Evolutionary conservation across 2,329 filamentous ascomycete species (phyloP), one percentile per base, ranked within the genome.

Genomic region (Calonectria multiphialidica): DNA sequence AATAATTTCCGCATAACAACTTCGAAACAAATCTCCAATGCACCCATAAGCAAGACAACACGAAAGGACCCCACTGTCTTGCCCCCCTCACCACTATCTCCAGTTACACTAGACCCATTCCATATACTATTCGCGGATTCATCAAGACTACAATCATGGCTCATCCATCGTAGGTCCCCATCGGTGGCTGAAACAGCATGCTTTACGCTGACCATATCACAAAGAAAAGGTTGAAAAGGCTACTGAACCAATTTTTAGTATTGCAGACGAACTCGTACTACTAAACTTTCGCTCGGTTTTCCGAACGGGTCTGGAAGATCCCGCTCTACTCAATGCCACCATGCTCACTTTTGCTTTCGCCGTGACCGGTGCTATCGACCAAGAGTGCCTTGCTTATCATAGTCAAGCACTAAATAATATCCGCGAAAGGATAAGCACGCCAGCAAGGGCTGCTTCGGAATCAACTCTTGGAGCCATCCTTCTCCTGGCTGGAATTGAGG

Each of bases 381-480:
- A 53, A 1, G 81, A 86, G 37, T 84, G 76, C 63, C 82, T 87
- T 1, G 57, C 72, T 0, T 86, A 86, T 42, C 82, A 83, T 49
- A 77, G 74, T 18, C 70, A 82, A 18, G 80, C 82, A 0, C 68
- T 86, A 1, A 74, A 74, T 5, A 76, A 68, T 10, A 81, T 87
- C 64, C 80, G 84, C 4, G 37, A 79, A 35, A 83, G 76, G n/a
- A 82, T 87, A 76, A 74, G 66, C 28, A 81, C 70, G 12, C 68
- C 68, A 0, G 74, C 79, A 5, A 71, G 68, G 5, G 80, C 81
- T 40, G 74, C 79, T 15, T 82, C 83, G 0, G 82, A 82, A 63
- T 79, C 84, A 4, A 86, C 84, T 0, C 72, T 87, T 2, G 86
- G 83, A 0, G 81, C 86, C 0, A 87, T 87, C 71, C 21, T 87